Evolutionary conservation across 2,329 filamentous ascomycete species (phyloP).

Genomic region (Paecilomyces niveus): DNA sequence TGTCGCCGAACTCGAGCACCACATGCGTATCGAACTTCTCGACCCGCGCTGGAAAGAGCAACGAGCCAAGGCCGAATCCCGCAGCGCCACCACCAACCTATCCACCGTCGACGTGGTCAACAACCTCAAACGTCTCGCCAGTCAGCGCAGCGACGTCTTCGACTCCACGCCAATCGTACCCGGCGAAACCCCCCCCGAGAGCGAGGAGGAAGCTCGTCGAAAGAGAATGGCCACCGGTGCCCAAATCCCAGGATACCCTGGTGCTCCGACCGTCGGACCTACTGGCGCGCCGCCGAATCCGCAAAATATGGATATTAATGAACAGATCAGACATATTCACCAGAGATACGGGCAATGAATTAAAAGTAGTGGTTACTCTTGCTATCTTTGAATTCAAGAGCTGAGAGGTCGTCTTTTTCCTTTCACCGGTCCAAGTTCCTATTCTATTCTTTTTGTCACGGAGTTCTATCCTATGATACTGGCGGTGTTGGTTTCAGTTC

Average conservation of each 20-base stretch:
- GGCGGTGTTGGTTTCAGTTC: background rate
- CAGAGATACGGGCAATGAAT: constrained; percentile 43
- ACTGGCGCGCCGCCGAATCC: constrained; percentile 22
- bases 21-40: constrained; percentile 90
- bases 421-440: background rate
- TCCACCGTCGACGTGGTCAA: constrained; percentile 82
- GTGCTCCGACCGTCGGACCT: constrained; percentile 20
- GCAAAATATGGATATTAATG: constrained; percentile 64
- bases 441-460: background rate
- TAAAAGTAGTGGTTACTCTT: background rate
- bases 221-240: constrained; percentile 64
- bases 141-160: constrained; percentile 80
- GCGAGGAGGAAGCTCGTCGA: constrained; percentile 66
- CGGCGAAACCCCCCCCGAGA: constrained; percentile 49
- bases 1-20: constrained; percentile 77
- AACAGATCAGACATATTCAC: constrained; percentile 69
- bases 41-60: constrained; percentile 96
- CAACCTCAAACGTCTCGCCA: constrained; percentile 90
- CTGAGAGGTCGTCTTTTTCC: background rate
- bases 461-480: background rate
- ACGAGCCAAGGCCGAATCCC: constrained; percentile 77
- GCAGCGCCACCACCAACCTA: constrained; percentile 78
- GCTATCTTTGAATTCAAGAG: background rate
- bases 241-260: background rate
- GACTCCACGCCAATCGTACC: constrained; percentile 45